Conservation (phyloP, 495 filamentous ascomycete species). For the Neurospora hispaniola region DNA sequence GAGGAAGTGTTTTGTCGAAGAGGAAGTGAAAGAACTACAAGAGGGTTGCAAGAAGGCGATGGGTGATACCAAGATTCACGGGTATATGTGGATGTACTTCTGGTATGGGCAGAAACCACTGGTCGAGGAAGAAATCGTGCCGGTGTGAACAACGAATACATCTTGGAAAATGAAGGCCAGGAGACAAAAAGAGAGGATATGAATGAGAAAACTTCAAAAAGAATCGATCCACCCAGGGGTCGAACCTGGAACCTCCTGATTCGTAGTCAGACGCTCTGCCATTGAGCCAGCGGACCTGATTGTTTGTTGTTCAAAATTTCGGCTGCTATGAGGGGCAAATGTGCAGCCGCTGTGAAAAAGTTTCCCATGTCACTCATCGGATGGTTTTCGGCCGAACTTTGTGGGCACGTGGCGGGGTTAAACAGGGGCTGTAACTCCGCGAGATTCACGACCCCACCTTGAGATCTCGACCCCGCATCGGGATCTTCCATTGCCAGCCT, state of each 20-base stretch:
- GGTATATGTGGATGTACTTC: constrained; percentile 25
- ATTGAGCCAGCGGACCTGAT: background rate
- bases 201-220: background rate
- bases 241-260: background rate
- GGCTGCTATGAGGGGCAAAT: background rate
- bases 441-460: background rate
- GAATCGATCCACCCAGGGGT: background rate
- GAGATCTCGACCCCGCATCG: background rate
- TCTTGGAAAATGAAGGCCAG: background rate
- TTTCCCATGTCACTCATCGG: background rate
- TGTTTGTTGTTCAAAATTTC: too few species aligned
- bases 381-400: background rate
- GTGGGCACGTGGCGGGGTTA: background rate
- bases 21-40: constrained; percentile 44
- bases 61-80: constrained; percentile 39
- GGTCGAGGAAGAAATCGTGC: background rate
- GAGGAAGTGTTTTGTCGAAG: constrained; percentile 7
- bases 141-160: background rate
- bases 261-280: background rate
- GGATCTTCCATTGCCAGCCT: background rate
- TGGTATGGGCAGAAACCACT: constrained; percentile 24
- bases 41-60: constrained; percentile 44
- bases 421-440: background rate
- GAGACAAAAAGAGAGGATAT: background rate
- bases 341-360: background rate